Evolutionary conservation across 1,284 basidiomycete genomes (phyloP), one percentile per base, ranked within the genome.

Genomic region (Microbotryomycetes sp.): DNA sequence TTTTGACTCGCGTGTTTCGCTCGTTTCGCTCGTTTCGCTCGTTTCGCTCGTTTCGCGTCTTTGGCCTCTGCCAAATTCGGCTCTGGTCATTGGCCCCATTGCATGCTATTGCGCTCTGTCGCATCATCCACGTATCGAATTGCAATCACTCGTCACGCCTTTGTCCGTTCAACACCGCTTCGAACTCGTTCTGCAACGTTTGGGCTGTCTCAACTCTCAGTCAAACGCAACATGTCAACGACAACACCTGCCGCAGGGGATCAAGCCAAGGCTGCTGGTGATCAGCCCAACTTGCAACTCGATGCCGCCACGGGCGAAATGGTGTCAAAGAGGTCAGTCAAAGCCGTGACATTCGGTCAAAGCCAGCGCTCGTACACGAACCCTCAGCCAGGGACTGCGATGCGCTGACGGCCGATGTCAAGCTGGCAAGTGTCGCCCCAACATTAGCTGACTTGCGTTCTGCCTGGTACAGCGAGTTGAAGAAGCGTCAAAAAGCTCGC

Each of bases 271-370:
- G 54, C 49, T 1, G 29, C 62, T 12, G 54, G 42, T 23, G 59
- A 55, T 23, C 56, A 52, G 1, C 67, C 67, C 15, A 69, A 67
- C 60, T 57, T 69, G 16, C 63, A 67, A 46, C 54, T 60, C 71
- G 92, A 96, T 77, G 87, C 87, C 49, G 83, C 91, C 65, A 93
- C 92, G 3, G 92, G 91, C 48, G 92, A 96, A 77, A 83, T 92
- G 86, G 85, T 97, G 73, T 93, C 90, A 79, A 97, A 97, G 84
- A 82, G 84, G 91, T 92, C 63, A 71, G 88, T 81, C 36, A 42
- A 42, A 42, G 19, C 36, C 9, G 36, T 19, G 36, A 42, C 12
- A 19, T 12, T 42, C 36, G 12, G 36, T 19, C 36, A 42, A 19
- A 42, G 12, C 12, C 36, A 42, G 36, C 36, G 36, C 19, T 42